Conservation (phyloP, 352 stramenopile species). For the Thraustotheca clavata region DNA sequence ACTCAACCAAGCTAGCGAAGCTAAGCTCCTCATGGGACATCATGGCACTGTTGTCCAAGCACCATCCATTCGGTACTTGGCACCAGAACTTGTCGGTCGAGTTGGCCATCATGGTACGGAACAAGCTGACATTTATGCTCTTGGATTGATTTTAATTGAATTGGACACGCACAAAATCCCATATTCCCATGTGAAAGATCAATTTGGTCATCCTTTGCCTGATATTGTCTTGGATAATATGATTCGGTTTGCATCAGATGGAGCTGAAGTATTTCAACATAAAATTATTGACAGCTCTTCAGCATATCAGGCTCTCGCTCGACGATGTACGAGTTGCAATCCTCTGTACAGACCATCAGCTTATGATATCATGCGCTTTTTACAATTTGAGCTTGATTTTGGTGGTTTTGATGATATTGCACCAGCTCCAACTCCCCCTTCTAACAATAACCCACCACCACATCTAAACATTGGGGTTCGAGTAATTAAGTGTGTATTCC, state of each 20-base stretch:
- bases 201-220: neutral
- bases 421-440: no score
- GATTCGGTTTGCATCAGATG: neutral
- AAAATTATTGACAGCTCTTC: neutral
- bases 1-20: neutral
- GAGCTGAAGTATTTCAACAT: neutral
- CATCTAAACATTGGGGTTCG: no score
- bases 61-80: neutral
- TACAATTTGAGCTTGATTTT: no score
- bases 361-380: neutral
- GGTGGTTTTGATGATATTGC: no score
- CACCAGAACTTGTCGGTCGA: neutral
- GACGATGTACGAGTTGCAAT: neutral
- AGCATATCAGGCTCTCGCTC: neutral
- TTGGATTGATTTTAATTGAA: neutral
- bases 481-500: no score
- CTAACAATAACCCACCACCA: no score
- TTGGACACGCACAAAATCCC: neutral
- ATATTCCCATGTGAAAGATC: neutral
- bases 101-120: neutral
- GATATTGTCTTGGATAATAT: neutral
- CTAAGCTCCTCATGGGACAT: neutral
- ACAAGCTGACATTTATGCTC: neutral
- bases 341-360: neutral
- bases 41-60: neutral